Evolutionary conservation across 164 flowering plant genomes (phyloP).

Genomic region (Nymphaea colorata): DNA sequence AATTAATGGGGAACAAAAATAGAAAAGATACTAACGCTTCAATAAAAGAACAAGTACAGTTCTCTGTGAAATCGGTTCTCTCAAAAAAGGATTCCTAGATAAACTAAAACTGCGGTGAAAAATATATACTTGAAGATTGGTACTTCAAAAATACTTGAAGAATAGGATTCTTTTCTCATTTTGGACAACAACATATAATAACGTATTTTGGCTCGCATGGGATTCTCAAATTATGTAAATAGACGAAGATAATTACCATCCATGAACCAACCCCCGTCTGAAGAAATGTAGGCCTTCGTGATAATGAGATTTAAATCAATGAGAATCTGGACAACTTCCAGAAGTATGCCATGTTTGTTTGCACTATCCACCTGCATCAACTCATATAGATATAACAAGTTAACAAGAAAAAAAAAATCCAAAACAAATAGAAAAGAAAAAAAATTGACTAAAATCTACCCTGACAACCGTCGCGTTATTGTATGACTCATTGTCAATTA

Average conservation of each 20-base stretch:
- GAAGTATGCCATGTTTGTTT: conserved; percentile 69
- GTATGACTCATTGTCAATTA: conserved; percentile 65
- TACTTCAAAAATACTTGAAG: no score
- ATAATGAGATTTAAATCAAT: conserved; percentile 78
- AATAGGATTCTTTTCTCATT: not conserved
- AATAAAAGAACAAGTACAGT: no score
- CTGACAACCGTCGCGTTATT: conserved; percentile 46
- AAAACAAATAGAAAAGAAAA: conserved; percentile 4
- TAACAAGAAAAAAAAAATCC: conserved; percentile 44
- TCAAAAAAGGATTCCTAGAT: no score
- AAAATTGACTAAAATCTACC: conserved; percentile 21
- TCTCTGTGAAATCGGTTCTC: no score
- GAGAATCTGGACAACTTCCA: conserved; percentile 84
- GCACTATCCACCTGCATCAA: conserved; percentile 75
- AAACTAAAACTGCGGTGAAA: no score
- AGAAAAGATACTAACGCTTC: no score
- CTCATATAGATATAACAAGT: conserved; percentile 41
- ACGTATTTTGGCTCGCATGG: conserved; percentile 4
- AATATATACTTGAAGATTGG: not conserved
- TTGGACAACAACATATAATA: not conserved
- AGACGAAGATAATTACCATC: conserved; percentile 73
- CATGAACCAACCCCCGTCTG: conserved; percentile 99
- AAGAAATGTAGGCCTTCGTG: conserved; percentile 79
- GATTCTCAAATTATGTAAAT: not conserved
- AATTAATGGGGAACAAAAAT: no score